These are phyloP conservation scores for Ophiostoma montium DNA, from an alignment of 2,329 filamentous ascomycete genomes.

Conservation along the genomic window DNA sequence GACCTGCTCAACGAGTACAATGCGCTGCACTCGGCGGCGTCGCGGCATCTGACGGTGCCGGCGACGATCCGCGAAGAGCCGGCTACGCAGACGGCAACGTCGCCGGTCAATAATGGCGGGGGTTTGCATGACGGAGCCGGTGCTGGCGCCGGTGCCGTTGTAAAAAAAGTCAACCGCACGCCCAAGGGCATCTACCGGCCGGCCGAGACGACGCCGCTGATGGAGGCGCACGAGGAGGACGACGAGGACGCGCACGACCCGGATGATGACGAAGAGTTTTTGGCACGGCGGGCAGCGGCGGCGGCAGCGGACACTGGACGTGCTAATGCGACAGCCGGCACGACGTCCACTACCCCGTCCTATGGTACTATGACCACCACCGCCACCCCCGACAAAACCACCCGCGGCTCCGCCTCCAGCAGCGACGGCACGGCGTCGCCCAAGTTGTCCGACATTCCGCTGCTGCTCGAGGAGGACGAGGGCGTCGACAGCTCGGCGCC, in stretches of 20 bases:
- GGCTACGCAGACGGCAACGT: conserved; percentile 19
- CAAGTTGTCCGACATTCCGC: conserved; percentile 43
- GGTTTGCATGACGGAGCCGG: not conserved
- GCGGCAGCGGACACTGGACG: not conserved
- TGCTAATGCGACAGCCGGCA: no score
- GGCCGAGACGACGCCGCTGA: conserved; percentile 53
- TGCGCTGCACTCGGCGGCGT: conserved; percentile 39
- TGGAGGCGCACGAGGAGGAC: conserved; percentile 29
- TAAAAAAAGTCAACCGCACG: conserved; percentile 56
- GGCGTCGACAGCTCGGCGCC: conserved; percentile 56
- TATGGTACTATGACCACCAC: not conserved
- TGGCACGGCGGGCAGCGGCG: not conserved
- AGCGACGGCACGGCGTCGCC: conserved; percentile 20
- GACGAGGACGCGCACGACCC: conserved; percentile 29
- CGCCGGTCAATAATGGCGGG: conserved; percentile 17
- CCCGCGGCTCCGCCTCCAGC: not conserved
- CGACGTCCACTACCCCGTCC: not conserved
- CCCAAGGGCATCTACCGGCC: conserved; percentile 75
- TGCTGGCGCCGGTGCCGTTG: conserved; percentile 9
- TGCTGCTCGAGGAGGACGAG: conserved; percentile 49
- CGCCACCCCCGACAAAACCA: not conserved
- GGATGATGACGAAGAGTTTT: conserved; percentile 27
- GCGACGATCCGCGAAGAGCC: conserved; percentile 62
- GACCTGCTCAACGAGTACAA: conserved; percentile 84
- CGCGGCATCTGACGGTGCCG: conserved; percentile 46